phyloP scores from a whole-genome alignment of 148 eudicot genomes.

The Rhododendron griersonianum region DNA sequence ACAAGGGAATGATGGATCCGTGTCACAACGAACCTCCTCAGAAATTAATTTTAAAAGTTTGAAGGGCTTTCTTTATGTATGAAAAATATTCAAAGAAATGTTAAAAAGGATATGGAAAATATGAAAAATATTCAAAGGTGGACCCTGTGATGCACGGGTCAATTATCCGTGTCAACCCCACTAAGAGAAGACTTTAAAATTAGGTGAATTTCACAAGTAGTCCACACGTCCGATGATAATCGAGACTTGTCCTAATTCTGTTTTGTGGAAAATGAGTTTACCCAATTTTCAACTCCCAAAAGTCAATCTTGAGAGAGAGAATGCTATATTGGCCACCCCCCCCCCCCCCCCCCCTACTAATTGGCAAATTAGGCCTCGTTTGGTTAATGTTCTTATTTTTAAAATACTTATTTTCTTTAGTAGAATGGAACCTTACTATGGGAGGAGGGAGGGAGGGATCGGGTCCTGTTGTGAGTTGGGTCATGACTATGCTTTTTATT shows the following conservation, averaged over 20 bases:
- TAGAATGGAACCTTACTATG: too few species aligned
- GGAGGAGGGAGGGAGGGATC: too few species aligned
- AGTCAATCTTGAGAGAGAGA: background rate
- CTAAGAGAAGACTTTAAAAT: background rate
- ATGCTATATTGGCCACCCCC: background rate
- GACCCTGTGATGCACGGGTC: conserved; percentile 13
- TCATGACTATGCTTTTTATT: background rate
- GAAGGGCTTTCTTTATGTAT: background rate
- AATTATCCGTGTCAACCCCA: conserved; percentile 20
- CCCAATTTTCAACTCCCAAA: background rate
- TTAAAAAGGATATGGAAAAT: too few species aligned
- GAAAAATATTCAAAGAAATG: too few species aligned
- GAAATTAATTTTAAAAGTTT: background rate
- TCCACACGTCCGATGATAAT: background rate
- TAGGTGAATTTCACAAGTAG: background rate
- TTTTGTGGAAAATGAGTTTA: background rate
- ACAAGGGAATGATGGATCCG: background rate
- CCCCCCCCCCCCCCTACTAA: background rate
- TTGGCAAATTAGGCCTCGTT: background rate
- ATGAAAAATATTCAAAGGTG: background rate
- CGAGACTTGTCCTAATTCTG: background rate
- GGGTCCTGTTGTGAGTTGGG: background rate
- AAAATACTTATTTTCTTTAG: too few species aligned
- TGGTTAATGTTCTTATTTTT: too few species aligned
- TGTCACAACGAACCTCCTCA: background rate